A percentile compares a stretch with the other conserved stretches of the same genome.
Conservation (phyloP, 805 yeast species). For the Pichia pseudocactophila region DNA sequence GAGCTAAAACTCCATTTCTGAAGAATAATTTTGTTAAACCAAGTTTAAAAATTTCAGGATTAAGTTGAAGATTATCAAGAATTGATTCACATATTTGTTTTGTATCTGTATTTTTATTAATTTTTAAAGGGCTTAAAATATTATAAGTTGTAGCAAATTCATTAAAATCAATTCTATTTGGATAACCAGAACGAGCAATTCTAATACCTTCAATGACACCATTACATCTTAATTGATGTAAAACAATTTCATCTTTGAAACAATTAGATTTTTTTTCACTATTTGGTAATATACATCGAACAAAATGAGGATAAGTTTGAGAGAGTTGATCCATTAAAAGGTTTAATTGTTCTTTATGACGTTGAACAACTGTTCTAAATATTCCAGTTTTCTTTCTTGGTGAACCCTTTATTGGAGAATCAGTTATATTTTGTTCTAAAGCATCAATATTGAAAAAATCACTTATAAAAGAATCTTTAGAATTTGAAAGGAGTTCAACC, state of each 20-base stretch:
- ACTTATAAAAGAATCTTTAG: constrained; percentile 48
- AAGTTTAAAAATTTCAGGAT: constrained; percentile 48
- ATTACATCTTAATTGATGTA: constrained; percentile 88
- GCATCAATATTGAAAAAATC: constrained; percentile 36
- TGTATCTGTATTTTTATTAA: constrained; percentile 25
- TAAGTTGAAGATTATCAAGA: constrained; percentile 53
- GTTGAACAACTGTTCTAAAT: constrained; percentile 74
- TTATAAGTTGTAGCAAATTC: constrained; percentile 72
- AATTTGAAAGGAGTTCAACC: constrained; percentile 47
- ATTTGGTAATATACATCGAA: constrained; percentile 92
- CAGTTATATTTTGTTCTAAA: constrained; percentile 18
- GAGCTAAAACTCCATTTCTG: constrained; percentile 70
- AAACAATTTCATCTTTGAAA: constrained; percentile 67
- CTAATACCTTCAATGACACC: constrained; percentile 98
- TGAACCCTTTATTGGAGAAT: constrained; percentile 23
- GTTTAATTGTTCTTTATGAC: constrained; percentile 77
- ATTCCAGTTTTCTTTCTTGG: constrained; percentile 25
- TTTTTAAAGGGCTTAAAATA: constrained; percentile 39
- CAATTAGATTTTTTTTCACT: constrained; percentile 57
- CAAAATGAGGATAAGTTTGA: constrained; percentile 90
- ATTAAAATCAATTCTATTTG: constrained; percentile 78
- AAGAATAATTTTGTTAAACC: constrained; percentile 70
- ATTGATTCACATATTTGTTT: constrained; percentile 66
- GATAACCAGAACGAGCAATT: constrained; percentile 95
- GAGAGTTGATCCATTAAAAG: constrained; percentile 64